phyloP scores from a whole-genome alignment of 2,329 filamentous ascomycete species.

The Chrysoporthe cubensis region DNA sequence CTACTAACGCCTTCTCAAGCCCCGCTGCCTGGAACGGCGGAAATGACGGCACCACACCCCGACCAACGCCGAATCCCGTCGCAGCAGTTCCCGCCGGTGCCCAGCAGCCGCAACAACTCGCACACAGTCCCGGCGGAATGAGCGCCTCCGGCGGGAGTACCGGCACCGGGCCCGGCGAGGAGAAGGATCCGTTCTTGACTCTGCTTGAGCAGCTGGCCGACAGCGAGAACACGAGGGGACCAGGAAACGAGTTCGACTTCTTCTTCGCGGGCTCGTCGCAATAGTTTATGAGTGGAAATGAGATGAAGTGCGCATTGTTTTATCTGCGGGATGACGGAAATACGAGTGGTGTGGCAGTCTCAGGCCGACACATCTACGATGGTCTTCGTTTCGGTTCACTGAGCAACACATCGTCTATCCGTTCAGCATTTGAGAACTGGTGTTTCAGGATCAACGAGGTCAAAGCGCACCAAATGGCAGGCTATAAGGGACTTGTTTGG shows the following conservation, averaged over 20 bases:
- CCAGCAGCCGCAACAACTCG: conserved; percentile 29
- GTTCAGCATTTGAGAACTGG: background rate
- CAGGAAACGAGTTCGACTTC: conserved; percentile 77
- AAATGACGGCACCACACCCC: conserved; percentile 34
- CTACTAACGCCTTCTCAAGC: conserved; percentile 58
- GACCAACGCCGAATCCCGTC: conserved; percentile 22
- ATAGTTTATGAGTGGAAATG: background rate
- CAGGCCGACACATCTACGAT: background rate
- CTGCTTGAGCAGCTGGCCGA: conserved; percentile 82
- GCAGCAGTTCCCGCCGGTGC: conserved; percentile 22
- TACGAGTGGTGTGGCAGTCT: background rate
- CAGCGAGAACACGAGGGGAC: conserved; percentile 71
- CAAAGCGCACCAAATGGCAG: background rate
- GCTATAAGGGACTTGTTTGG: background rate
- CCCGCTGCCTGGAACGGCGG: conserved; percentile 55
- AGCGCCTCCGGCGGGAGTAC: conserved; percentile 54
- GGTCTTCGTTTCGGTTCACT: background rate
- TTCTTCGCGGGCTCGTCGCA: conserved; percentile 55
- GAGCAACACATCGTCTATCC: background rate
- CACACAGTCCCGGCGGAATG: conserved; percentile 50
- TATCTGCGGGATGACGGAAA: background rate
- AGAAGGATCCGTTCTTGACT: conserved; percentile 81
- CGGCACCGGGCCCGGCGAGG: conserved; percentile 55
- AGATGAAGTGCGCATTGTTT: background rate
- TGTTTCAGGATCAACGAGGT: background rate